A percentile compares a stretch with the other conserved stretches of the same genome.
Evolutionary conservation across 2,329 filamentous ascomycete genomes (phyloP).

Genomic region (Seiridium cupressi): DNA sequence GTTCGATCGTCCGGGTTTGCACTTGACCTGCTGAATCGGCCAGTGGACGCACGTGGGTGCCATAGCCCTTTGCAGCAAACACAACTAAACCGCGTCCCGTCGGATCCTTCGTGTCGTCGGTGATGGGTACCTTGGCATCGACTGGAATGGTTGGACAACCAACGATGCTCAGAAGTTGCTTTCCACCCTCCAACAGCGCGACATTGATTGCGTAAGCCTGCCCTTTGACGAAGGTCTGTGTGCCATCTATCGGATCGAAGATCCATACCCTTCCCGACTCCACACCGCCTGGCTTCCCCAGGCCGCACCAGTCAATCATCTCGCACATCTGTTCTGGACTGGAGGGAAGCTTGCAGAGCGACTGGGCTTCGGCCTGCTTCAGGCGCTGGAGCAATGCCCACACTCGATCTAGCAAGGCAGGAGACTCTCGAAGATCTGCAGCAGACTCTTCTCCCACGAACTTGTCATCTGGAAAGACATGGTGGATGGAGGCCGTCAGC

Average conservation of each 20-base stretch:
- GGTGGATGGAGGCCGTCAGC: conserved; percentile 47
- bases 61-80: conserved; percentile 47
- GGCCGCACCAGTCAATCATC: conserved; percentile 51
- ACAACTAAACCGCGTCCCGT: conserved; percentile 45
- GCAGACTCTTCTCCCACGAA: conserved; percentile 59
- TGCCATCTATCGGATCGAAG: conserved; percentile 61
- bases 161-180: conserved; percentile 49
- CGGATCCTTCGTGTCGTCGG: conserved; percentile 42
- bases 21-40: conserved; percentile 18
- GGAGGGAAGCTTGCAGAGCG: conserved; percentile 30
- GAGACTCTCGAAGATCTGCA: conserved; percentile 41
- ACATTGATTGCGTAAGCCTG: conserved; percentile 59
- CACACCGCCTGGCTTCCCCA: conserved; percentile 30
- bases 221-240: conserved; percentile 52
- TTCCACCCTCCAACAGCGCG: conserved; percentile 47
- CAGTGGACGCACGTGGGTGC: conserved; percentile 46
- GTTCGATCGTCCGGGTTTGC: conserved; percentile 30
- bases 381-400: conserved; percentile 40
- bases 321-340: conserved; percentile 47
- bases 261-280: conserved; percentile 48
- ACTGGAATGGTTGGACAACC: conserved; percentile 44
- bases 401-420: conserved; percentile 42
- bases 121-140: conserved; percentile 35
- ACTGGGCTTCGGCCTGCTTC: conserved; percentile 21
- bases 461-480: conserved; percentile 47